Conservation (phyloP, 1,284 basidiomycete species). For the Marasmius fiardii region DNA sequence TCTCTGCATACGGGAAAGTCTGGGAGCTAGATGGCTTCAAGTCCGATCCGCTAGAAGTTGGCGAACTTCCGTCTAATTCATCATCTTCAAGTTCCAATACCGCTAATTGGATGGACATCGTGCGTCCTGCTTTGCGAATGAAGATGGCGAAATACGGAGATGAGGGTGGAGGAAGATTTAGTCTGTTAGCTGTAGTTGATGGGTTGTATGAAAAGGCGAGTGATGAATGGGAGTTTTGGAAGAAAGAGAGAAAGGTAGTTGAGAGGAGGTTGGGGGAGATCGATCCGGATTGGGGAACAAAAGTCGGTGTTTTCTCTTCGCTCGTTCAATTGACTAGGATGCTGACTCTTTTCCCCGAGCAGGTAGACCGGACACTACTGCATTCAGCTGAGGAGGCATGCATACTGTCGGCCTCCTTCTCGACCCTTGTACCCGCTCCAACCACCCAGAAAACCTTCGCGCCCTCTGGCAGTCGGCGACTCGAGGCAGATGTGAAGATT, state of each 20-base stretch:
- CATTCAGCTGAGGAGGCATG: not conserved
- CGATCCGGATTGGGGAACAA: constrained; percentile 34
- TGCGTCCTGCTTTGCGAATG: constrained; percentile 52
- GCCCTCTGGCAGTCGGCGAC: constrained; percentile 43
- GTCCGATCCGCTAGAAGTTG: constrained; percentile 57
- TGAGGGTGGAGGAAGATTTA: constrained; percentile 42
- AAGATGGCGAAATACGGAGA: constrained; percentile 58
- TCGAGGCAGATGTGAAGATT: constrained; percentile 41
- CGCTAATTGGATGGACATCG: constrained; percentile 53
- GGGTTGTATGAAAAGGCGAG: constrained; percentile 44
- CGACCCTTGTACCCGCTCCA: not conserved
- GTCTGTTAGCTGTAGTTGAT: constrained; percentile 56
- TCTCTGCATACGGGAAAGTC: constrained; percentile 56
- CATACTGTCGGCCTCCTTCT: not conserved
- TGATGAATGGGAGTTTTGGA: constrained; percentile 51
- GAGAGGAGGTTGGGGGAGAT: constrained; percentile 40
- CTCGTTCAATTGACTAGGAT: not conserved
- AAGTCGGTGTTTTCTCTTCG: constrained; percentile 30
- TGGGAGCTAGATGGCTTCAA: constrained; percentile 60
- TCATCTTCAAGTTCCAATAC: constrained; percentile 13
- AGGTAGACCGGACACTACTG: constrained; percentile 11
- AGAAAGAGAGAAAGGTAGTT: constrained; percentile 40
- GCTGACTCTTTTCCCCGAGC: not conserved
- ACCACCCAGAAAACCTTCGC: constrained; percentile 26
- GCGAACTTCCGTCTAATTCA: constrained; percentile 36